These are phyloP conservation scores for Achaetomiella virescens DNA, from an alignment of 495 filamentous ascomycete genomes.

Conservation along the genomic window DNA sequence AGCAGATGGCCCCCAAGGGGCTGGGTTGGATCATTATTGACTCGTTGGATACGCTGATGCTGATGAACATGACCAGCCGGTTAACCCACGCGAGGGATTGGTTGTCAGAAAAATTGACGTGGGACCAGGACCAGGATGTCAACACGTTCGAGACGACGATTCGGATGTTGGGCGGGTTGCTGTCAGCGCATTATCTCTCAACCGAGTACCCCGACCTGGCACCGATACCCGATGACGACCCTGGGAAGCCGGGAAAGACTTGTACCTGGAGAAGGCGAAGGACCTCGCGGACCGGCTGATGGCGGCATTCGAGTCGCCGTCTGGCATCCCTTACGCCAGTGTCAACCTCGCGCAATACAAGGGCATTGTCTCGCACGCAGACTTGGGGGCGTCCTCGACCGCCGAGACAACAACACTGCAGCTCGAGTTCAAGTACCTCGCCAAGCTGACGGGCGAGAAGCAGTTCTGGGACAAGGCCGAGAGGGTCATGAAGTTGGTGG, in stretches of 20 bases:
- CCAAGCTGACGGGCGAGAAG: conserved; percentile 87
- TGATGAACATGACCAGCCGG: conserved; percentile 93
- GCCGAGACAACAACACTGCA: conserved; percentile 89
- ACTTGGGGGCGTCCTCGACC: conserved; percentile 87
- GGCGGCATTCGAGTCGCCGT: conserved; percentile 77
- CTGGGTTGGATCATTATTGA: conserved; percentile 99
- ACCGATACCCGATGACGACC: conserved; percentile 57
- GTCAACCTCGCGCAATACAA: conserved; percentile 73
- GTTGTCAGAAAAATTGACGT: conserved; percentile 75
- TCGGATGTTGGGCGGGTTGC: conserved; percentile 89
- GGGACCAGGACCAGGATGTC: conserved; percentile 89
- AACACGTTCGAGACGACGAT: conserved; percentile 99
- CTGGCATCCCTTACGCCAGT: conserved; percentile 84
- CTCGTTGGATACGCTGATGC: conserved; percentile 88
- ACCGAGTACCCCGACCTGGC: conserved; percentile 63
- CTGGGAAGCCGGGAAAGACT: conserved; percentile 69
- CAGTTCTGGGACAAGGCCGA: conserved; percentile 87
- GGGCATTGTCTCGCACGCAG: conserved; percentile 71
- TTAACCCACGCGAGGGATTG: conserved; percentile 82
- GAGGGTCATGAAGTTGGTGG: conserved; percentile 83
- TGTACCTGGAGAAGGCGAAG: conserved; percentile 93
- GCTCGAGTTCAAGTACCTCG: conserved; percentile 95
- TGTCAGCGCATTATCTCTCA: conserved; percentile 92
- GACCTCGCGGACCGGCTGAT: conserved; percentile 84
- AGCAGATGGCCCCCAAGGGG: conserved; percentile 73